Evolutionary conservation across 1,284 basidiomycete genomes (phyloP).

Genomic region (Rhodotorula sp.): DNA sequence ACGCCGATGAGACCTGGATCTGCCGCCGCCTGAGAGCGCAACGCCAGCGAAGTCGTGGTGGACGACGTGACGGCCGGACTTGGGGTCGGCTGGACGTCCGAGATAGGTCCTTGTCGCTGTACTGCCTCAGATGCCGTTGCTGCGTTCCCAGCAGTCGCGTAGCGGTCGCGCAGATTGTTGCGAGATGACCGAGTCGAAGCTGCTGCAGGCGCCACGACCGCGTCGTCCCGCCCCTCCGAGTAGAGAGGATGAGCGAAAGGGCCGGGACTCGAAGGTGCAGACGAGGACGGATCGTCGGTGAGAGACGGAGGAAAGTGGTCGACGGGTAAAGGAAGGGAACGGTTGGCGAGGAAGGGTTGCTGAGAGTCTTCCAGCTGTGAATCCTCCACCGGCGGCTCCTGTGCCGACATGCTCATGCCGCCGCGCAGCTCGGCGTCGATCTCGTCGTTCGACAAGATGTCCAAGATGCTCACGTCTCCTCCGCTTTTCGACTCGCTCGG

Average conservation of each 20-base stretch:
- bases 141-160: background rate
- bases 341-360: constrained; percentile 20
- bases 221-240: constrained; percentile 1
- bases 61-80: background rate
- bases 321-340: constrained; percentile 3
- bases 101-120: too few relatives aligned
- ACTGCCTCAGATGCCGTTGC: background rate
- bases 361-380: constrained; percentile 10
- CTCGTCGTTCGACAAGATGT: too few relatives aligned
- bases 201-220: background rate
- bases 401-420: too few relatives aligned
- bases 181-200: background rate
- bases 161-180: constrained; percentile 13
- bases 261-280: background rate
- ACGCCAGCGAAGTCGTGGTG: background rate
- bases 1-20: constrained; percentile 33
- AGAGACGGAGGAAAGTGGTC: background rate
- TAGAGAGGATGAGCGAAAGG: constrained; percentile 3
- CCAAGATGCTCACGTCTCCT: too few relatives aligned
- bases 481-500: too few relatives aligned
- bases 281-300: background rate
- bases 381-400: background rate
- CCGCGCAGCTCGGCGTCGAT: too few relatives aligned
- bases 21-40: too few relatives aligned
- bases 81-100: too few relatives aligned